phyloP scores from a whole-genome alignment of 2,329 filamentous ascomycete species.

The Zasmidium angulare region DNA sequence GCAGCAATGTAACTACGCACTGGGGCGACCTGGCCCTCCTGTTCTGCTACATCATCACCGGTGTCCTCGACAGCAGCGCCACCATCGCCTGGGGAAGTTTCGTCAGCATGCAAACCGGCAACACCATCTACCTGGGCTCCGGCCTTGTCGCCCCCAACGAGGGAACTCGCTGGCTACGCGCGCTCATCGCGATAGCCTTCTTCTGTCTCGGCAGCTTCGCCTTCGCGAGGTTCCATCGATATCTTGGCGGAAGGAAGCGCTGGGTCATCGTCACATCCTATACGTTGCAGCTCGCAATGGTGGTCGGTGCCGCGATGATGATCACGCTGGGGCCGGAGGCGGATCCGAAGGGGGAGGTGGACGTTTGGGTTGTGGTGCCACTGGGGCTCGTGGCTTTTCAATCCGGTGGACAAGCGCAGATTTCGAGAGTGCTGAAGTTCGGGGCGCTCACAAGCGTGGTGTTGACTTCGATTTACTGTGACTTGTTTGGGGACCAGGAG shows the following conservation, averaged over 20 bases:
- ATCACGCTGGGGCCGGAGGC: slow-evolving; percentile 38
- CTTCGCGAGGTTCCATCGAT: slow-evolving; percentile 68
- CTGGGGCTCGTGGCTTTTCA: slow-evolving; percentile 73
- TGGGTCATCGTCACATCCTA: slow-evolving; percentile 60
- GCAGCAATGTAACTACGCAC: slow-evolving; percentile 56
- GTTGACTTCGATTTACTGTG: slow-evolving; percentile 78
- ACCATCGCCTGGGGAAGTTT: slow-evolving; percentile 78
- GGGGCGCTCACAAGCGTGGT: slow-evolving; percentile 75
- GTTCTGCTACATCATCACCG: slow-evolving; percentile 73
- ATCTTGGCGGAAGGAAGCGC: slow-evolving; percentile 60
- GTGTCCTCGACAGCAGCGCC: slow-evolving; percentile 72
- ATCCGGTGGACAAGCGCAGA: slow-evolving; percentile 75
- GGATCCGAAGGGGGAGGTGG: background rate
- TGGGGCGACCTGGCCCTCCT: slow-evolving; percentile 69
- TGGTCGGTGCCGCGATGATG: slow-evolving; percentile 42
- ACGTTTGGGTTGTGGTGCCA: slow-evolving; percentile 57
- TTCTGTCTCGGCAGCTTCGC: slow-evolving; percentile 73
- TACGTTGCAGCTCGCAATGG: slow-evolving; percentile 42
- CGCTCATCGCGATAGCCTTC: slow-evolving; percentile 65
- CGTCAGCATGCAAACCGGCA: slow-evolving; percentile 79
- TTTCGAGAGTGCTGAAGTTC: slow-evolving; percentile 67
- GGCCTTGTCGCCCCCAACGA: slow-evolving; percentile 58
- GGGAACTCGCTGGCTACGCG: slow-evolving; percentile 66
- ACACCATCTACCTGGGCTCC: slow-evolving; percentile 76
- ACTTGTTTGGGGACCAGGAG: slow-evolving; percentile 67